Percentiles rank a stretch among this genome's conserved stretches.
Conservation (phyloP, 2,329 filamentous ascomycete genomes). For the Aureobasidium leucospermi region DNA sequence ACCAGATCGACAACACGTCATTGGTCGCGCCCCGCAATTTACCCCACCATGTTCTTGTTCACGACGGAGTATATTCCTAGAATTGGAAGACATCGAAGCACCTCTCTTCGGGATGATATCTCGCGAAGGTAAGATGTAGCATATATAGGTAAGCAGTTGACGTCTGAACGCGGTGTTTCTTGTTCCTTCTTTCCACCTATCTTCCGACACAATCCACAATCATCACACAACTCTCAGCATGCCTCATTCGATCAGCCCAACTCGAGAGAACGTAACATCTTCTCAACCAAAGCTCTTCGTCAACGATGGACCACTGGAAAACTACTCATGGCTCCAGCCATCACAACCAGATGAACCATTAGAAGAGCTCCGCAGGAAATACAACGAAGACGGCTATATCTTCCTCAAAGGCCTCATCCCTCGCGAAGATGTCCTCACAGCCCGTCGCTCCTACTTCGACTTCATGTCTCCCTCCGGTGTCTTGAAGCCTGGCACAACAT, state of each 20-base stretch:
- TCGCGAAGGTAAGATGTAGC: too few relatives aligned
- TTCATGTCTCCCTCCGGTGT: conserved; percentile 33
- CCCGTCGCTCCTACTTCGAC: conserved; percentile 34
- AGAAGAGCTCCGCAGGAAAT: background rate
- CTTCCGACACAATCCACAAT: background rate
- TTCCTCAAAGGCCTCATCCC: conserved; percentile 37
- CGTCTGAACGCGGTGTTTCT: too few relatives aligned
- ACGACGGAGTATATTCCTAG: background rate
- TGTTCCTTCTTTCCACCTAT: too few relatives aligned
- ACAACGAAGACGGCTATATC: conserved; percentile 25
- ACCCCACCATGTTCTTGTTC: background rate
- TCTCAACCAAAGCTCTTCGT: conserved; percentile 4
- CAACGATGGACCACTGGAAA: conserved; percentile 5
- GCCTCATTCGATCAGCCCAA: background rate
- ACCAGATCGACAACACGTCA: background rate
- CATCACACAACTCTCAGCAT: background rate
- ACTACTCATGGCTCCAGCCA: background rate
- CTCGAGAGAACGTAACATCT: background rate
- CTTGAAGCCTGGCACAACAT: conserved; percentile 31
- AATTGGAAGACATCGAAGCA: background rate
- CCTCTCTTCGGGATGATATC: too few relatives aligned
- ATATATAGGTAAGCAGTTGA: too few relatives aligned
- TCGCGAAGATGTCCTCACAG: conserved; percentile 36
- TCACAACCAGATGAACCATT: conserved; percentile 4
- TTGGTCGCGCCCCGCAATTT: background rate